Percentiles rank a stretch among this genome's conserved stretches.
Evolutionary conservation across 352 stramenopile species (phyloP).

Genomic region (Discostella stelligera): DNA sequence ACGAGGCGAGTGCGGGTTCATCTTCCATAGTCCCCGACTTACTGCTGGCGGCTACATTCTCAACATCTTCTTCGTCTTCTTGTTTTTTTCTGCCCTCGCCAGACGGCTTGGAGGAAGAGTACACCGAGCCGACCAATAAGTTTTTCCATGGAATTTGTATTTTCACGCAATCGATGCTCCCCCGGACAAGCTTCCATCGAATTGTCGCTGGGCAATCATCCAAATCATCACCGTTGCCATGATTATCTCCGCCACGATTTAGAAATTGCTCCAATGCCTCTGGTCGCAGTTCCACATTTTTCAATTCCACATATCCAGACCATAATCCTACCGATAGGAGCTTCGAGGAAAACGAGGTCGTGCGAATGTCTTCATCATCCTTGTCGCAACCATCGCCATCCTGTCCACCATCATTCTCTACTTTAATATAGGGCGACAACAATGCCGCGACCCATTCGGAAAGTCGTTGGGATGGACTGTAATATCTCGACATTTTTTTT

Average conservation of each 20-base stretch:
- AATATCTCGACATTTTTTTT: slow-evolving; percentile 31
- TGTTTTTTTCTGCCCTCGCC: not conserved
- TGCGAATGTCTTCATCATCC: slow-evolving; percentile 1
- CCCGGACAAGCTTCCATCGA: slow-evolving; percentile 53
- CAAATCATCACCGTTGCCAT: not conserved
- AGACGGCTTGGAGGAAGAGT: slow-evolving; percentile 28
- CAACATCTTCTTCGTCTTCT: not conserved
- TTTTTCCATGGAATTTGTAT: slow-evolving; percentile 57
- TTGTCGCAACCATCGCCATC: not conserved
- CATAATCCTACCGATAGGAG: slow-evolving; percentile 51
- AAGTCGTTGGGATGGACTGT: slow-evolving; percentile 50
- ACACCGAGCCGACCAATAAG: slow-evolving; percentile 44
- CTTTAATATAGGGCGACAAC: slow-evolving; percentile 56
- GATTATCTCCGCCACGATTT: slow-evolving; percentile 17
- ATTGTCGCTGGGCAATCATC: slow-evolving; percentile 17
- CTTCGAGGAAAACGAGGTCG: slow-evolving; percentile 3
- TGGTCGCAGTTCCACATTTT: slow-evolving; percentile 50
- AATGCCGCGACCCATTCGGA: slow-evolving; percentile 51
- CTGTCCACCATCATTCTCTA: slow-evolving; percentile 33
- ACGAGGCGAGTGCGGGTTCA: not conserved
- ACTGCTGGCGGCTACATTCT: not conserved
- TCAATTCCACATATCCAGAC: slow-evolving; percentile 57
- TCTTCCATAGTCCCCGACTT: slow-evolving; percentile 6
- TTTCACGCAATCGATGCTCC: slow-evolving; percentile 49
- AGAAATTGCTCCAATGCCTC: slow-evolving; percentile 59